Evolutionary conservation across 371 early-diverging fungal species (phyloP).

Genomic region (Gilbertella persicaria): DNA sequence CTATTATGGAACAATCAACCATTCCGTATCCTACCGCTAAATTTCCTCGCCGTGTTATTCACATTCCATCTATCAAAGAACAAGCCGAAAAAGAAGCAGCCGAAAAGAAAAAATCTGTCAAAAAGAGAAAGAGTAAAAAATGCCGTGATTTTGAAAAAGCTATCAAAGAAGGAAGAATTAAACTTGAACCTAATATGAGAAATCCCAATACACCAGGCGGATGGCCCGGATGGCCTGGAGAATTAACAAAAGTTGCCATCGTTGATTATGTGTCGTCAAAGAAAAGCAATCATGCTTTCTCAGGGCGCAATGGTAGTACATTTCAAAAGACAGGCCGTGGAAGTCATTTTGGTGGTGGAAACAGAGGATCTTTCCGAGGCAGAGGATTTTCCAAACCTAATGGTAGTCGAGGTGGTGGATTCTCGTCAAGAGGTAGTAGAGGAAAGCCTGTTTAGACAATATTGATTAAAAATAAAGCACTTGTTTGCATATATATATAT

Average conservation of each 20-base stretch:
- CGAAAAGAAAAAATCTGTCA: constrained; percentile 10
- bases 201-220: constrained; percentile 36
- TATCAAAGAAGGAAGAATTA: constrained; percentile 30
- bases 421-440: constrained; percentile 5
- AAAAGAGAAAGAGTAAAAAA: constrained; percentile 45
- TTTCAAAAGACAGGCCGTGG: neutral
- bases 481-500: too few relatives aligned
- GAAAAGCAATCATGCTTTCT: neutral
- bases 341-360: neutral
- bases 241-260: constrained; percentile 32
- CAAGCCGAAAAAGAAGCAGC: constrained; percentile 8
- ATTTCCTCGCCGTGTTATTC: constrained; percentile 25
- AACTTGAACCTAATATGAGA: constrained; percentile 36
- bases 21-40: constrained; percentile 30
- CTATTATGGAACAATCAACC: constrained; percentile 35
- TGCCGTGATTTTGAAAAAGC: constrained; percentile 47
- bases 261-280: constrained; percentile 15
- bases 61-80: constrained; percentile 18
- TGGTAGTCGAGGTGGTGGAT: constrained; percentile 4
- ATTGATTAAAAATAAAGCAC: neutral
- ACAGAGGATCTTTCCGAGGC: neutral
- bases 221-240: constrained; percentile 58
- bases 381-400: neutral
- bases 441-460: constrained; percentile 6
- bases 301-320: neutral